These are phyloP conservation scores for Schwanniomyces sp. DNA, from an alignment of 805 yeast species.

Conservation along the genomic window DNA sequence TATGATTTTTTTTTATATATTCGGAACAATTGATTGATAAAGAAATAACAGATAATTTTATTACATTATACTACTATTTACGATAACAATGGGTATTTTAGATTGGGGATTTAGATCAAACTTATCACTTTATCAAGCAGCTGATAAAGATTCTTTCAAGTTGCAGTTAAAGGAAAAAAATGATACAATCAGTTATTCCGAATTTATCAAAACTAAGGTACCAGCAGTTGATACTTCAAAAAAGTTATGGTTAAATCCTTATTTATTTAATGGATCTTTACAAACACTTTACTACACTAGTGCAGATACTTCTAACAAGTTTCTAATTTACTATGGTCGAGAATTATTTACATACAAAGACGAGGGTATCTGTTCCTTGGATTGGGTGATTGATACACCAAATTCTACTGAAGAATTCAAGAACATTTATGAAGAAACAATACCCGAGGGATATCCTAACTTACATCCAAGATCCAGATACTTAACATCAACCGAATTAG, in stretches of 20 bases:
- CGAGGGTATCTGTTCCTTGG: slow-evolving; percentile 73
- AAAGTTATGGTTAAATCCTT: slow-evolving; percentile 59
- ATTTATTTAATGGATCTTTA: slow-evolving; percentile 66
- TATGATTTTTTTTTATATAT: not conserved
- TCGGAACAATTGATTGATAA: not conserved
- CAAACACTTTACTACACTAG: slow-evolving; percentile 74
- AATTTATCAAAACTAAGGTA: slow-evolving; percentile 14
- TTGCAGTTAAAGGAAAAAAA: slow-evolving; percentile 8
- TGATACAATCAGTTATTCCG: slow-evolving; percentile 10
- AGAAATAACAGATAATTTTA: not conserved
- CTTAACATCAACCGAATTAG: slow-evolving; percentile 47
- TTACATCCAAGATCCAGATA: slow-evolving; percentile 57
- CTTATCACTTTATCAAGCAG: slow-evolving; percentile 23
- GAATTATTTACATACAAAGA: slow-evolving; percentile 58
- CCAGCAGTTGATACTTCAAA: slow-evolving; percentile 20
- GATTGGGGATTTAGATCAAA: slow-evolving; percentile 42
- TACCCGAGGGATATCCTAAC: slow-evolving; percentile 34
- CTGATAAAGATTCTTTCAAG: slow-evolving; percentile 14
- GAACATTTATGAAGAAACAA: slow-evolving; percentile 22
- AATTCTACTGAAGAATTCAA: slow-evolving; percentile 25
- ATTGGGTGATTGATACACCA: slow-evolving; percentile 55
- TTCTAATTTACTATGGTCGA: slow-evolving; percentile 72
- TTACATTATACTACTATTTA: not conserved
- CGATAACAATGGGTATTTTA: slow-evolving; percentile 8
- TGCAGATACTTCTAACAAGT: slow-evolving; percentile 50